Base-by-base conservation (phyloP, 1,139 yeast genomes). In the Sugiyamaella pinicola region DNA sequence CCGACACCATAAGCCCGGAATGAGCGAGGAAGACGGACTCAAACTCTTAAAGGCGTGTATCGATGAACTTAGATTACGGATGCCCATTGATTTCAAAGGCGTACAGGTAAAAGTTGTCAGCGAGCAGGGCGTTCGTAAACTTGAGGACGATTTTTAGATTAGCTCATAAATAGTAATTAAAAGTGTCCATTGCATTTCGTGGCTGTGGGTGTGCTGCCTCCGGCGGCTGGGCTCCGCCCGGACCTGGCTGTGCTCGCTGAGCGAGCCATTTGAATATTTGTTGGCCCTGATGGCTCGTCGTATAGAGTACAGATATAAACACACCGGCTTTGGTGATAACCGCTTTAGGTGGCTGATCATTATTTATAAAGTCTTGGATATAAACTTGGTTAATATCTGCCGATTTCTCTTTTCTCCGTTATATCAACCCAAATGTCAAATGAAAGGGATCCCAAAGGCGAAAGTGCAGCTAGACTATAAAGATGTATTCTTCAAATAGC, bases 51-150 rank as follows among this genome's bases (percentile, higher is more conserved):
- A 81, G 58, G 69, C 78, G 67, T 90, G 98, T 72, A 77, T 88
- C 56, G 80, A 78, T 58, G 99, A 93, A 72, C 79, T 95, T 65
- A 78, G 82, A 60, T 82, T 78, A 54, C 84, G 99, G 78, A 84
- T 93, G 89, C 99, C 99, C 42, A 80, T 93, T 61, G 98, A 93
- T 66, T 93, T 88, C 77, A 93, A 93, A 75, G 99, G 99, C 24
- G 84, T 87, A 41, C 80, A 73, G 57, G 79, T 69, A 53, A 89
- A 90, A 71, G 80, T 86, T 42, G 87, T 91, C 34, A 88, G 83
- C 65, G 81, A 85, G 67, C 62, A 66, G 28, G 77, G 77, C 42
- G 61, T 71, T 39, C 81, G 82, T 67, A 43, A 33, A 19, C 75
- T 72, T 35, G 70, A 79, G 41, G 85, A 80, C 7, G 66, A 61